phyloP scores from a whole-genome alignment of 208 protist species.

The Leishmania martiniquensis region DNA sequence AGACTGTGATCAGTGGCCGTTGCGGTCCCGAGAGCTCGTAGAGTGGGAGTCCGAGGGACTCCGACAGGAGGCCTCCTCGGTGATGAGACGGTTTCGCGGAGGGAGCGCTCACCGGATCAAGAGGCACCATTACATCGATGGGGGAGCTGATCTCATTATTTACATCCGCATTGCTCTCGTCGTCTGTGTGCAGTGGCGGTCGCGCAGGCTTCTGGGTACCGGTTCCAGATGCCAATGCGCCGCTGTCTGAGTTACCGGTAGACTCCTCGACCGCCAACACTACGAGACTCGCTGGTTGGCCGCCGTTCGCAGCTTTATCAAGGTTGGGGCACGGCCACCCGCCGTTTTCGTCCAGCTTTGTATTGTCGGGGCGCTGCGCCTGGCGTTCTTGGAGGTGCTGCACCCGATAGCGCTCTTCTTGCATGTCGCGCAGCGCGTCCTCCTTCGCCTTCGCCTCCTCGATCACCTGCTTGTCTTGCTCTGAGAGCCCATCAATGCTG shows the following conservation, averaged over 20 bases:
- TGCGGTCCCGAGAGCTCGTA: constrained; percentile 4
- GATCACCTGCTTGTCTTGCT: constrained; percentile 45
- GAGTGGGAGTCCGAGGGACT: constrained; percentile 4
- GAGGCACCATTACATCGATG: not conserved
- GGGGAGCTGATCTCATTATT: not conserved
- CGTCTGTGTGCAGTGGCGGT: not conserved
- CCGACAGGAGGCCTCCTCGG: constrained; percentile 3
- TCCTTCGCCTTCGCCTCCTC: constrained; percentile 24
- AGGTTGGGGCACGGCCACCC: no score
- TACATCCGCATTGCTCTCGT: not conserved
- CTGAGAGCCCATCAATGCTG: constrained; percentile 34
- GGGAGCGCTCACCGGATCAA: not conserved
- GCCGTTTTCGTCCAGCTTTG: not conserved
- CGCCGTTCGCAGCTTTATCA: not conserved
- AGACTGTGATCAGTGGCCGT: constrained; percentile 15
- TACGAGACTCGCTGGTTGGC: no score
- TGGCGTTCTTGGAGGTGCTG: constrained; percentile 1
- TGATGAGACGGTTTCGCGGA: not conserved
- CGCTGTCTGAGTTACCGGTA: no score
- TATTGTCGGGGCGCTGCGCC: not conserved
- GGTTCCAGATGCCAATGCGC: not conserved
- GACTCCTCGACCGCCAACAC: not conserved
- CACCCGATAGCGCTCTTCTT: constrained; percentile 9
- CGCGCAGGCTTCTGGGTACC: not conserved
- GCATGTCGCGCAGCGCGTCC: constrained; percentile 12